A percentile compares a stretch with the other conserved stretches of the same genome.
Conservation (phyloP, 148 eudicot species). For the Rhododendron kiyosumense region DNA sequence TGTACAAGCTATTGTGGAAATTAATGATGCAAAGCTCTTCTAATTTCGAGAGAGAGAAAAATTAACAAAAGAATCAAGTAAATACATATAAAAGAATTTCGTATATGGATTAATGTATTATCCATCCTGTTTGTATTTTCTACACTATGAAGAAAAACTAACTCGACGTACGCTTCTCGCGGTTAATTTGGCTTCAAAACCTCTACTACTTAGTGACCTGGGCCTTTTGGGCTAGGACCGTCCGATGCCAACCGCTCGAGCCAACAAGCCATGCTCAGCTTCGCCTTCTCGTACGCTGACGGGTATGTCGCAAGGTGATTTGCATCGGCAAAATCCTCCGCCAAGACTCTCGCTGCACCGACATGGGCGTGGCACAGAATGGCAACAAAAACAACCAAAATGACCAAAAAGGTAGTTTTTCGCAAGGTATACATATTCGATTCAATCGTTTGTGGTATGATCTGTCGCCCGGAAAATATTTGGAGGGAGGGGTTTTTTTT, state of each 20-base stretch:
- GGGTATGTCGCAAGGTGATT: slow-evolving; percentile 11
- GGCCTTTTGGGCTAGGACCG: slow-evolving; percentile 19
- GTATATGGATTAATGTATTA: neutral
- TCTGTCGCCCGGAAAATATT: too few species aligned
- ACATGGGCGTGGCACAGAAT: neutral
- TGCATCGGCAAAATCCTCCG: slow-evolving; percentile 8
- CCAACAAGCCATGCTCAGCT: slow-evolving; percentile 5
- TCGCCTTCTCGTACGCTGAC: slow-evolving; percentile 1
- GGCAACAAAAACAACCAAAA: slow-evolving; percentile 3
- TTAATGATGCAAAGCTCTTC: neutral
- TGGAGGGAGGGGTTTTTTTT: neutral
- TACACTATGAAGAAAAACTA: neutral
- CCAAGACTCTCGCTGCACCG: slow-evolving; percentile 3
- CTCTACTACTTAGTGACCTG: neutral
- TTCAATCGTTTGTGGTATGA: too few species aligned
- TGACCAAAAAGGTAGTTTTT: slow-evolving; percentile 2
- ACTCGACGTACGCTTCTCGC: neutral
- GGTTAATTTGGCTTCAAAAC: neutral
- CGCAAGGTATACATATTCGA: slow-evolving; percentile 4
- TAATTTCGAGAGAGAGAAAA: neutral
- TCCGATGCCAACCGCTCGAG: slow-evolving; percentile 10
- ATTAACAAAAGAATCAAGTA: neutral
- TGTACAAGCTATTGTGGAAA: neutral
- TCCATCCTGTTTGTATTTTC: neutral
- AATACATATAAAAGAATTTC: neutral